phyloP scores from a whole-genome alignment of 176 grass and related monocot genomes.

The Metroxylon sagu region DNA sequence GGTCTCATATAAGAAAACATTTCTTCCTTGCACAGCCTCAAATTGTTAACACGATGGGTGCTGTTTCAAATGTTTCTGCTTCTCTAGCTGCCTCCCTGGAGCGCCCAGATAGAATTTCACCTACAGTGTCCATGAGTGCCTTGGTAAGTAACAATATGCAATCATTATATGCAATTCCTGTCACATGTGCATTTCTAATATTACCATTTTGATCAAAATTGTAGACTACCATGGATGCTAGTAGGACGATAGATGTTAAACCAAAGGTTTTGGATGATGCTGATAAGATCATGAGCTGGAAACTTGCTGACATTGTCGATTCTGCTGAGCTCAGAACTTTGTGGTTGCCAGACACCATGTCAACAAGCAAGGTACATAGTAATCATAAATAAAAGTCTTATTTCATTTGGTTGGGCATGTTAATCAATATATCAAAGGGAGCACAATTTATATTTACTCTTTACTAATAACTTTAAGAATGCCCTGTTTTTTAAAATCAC shows the following conservation, averaged over 20 bases:
- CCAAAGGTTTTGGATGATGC: conserved; percentile 84
- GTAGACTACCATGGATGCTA: conserved; percentile 71
- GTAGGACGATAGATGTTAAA: conserved; percentile 73
- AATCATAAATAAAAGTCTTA: too few relatives aligned
- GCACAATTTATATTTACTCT: too few relatives aligned
- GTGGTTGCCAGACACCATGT: conserved; percentile 53
- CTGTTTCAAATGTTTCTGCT: conserved; percentile 76
- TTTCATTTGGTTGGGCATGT: too few relatives aligned
- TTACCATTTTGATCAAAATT: background rate
- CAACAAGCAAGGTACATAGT: conserved; percentile 63
- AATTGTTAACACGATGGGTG: conserved; percentile 58
- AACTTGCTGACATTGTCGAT: conserved; percentile 71
- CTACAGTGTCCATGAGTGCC: conserved; percentile 79
- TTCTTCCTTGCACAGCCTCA: conserved; percentile 43
- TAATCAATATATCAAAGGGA: too few relatives aligned
- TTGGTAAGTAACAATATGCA: conserved; percentile 42
- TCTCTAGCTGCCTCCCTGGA: conserved; percentile 69
- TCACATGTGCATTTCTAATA: too few relatives aligned
- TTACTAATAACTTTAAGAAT: too few relatives aligned
- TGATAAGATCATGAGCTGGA: conserved; percentile 84
- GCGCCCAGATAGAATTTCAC: conserved; percentile 64
- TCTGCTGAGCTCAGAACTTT: conserved; percentile 68
- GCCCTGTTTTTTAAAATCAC: too few relatives aligned
- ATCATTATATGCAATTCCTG: too few relatives aligned
- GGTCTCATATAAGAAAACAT: too few relatives aligned